Conservation (phyloP, 2,329 filamentous ascomycete genomes). For the Nothophaeocryptopus gaeumannii region DNA sequence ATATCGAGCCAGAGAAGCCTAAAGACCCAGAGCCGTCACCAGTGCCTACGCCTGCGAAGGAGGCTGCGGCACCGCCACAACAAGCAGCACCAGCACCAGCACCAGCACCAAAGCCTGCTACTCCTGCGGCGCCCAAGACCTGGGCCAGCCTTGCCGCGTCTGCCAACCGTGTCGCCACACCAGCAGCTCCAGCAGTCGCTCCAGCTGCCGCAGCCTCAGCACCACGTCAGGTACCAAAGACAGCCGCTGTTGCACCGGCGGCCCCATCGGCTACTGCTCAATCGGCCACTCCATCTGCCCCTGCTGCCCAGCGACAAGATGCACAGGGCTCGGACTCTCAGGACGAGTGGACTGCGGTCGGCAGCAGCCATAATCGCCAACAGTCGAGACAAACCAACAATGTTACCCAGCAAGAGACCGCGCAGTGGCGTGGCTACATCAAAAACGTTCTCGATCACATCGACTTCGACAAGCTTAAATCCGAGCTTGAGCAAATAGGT, state of each 20-base stretch:
- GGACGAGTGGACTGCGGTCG: constrained; percentile 86
- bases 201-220: constrained; percentile 35
- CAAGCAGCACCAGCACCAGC: constrained; percentile 53
- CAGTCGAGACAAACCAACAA: constrained; percentile 66
- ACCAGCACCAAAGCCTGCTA: constrained; percentile 52
- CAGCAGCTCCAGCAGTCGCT: constrained; percentile 38
- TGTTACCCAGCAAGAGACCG: constrained; percentile 62
- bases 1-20: constrained; percentile 57
- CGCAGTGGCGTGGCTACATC: constrained; percentile 83
- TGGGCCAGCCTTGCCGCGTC: constrained; percentile 71
- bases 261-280: constrained; percentile 27
- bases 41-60: constrained; percentile 39
- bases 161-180: constrained; percentile 44
- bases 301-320: constrained; percentile 38
- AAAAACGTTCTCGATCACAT: constrained; percentile 94
- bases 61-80: constrained; percentile 50
- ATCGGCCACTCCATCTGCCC: constrained; percentile 31
- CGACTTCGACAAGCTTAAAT: constrained; percentile 67
- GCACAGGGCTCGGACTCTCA: constrained; percentile 49
- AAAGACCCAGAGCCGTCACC: constrained; percentile 58
- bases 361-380: constrained; percentile 73
- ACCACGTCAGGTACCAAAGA: constrained; percentile 26
- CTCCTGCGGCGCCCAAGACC: constrained; percentile 55
- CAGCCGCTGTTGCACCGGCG: constrained; percentile 31
- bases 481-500: constrained; percentile 66